These are phyloP conservation scores for Pyrenula aspistea DNA, from an alignment of 495 filamentous ascomycete species.

Conservation along the genomic window DNA sequence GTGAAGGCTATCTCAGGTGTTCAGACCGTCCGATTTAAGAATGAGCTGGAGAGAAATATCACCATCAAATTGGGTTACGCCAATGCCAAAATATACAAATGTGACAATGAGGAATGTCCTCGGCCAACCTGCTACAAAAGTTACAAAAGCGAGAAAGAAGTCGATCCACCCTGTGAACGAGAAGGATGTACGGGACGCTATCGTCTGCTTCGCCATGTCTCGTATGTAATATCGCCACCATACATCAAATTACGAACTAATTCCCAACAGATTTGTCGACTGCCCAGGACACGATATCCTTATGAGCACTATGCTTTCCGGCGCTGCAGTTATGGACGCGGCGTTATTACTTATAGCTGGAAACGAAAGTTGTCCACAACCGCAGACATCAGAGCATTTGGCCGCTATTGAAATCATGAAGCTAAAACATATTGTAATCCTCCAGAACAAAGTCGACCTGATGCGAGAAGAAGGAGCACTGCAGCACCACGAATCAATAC, in stretches of 20 bases:
- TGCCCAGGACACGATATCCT: constrained; percentile 99
- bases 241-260: no score
- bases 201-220: constrained; percentile 73
- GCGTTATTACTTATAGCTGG: constrained; percentile 92
- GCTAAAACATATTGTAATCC: constrained; percentile 93
- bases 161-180: constrained; percentile 89
- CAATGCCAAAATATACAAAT: constrained; percentile 99
- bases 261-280: constrained; percentile 67
- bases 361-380: constrained; percentile 97
- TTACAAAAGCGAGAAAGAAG: constrained; percentile 96
- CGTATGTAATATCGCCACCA: no score
- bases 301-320: constrained; percentile 99
- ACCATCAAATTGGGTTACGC: constrained; percentile 99
- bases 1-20: constrained; percentile 98
- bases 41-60: constrained; percentile 96
- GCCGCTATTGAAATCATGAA: constrained; percentile 99
- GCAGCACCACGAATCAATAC: constrained; percentile 86
- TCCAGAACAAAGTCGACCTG: constrained; percentile 98
- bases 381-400: constrained; percentile 97
- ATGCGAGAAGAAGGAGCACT: constrained; percentile 89
- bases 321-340: constrained; percentile 98
- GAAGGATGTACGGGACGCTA: constrained; percentile 82
- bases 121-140: constrained; percentile 91
- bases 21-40: constrained; percentile 98
- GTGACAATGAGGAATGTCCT: constrained; percentile 81